Percentiles rank a stretch among this genome's conserved stretches.
Conservation (phyloP, 1,284 basidiomycete species). For the Papiliotrema nemorosa region DNA sequence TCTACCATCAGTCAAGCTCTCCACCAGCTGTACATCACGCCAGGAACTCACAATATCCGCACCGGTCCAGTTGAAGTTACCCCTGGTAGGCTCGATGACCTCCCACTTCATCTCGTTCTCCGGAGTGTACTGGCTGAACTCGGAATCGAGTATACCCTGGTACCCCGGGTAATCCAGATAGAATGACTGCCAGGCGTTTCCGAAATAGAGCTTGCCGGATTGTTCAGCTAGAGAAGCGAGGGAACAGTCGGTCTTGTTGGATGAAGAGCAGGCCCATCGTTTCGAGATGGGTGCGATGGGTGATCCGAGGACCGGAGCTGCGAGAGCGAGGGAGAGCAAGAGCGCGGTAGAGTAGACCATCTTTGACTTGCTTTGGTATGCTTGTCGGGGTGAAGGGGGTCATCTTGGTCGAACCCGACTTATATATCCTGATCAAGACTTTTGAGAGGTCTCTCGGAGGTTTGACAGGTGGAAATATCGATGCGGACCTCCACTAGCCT, state of each 20-base stretch:
- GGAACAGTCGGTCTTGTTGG: slow-evolving; percentile 5
- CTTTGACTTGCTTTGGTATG: too few species aligned
- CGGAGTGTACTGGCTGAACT: slow-evolving; percentile 34
- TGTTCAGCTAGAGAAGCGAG: slow-evolving; percentile 10
- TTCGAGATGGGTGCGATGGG: too few species aligned
- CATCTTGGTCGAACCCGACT: too few species aligned
- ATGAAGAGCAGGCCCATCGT: too few species aligned
- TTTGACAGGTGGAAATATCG: too few species aligned
- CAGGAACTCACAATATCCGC: slow-evolving; percentile 21
- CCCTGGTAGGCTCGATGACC: slow-evolving; percentile 26
- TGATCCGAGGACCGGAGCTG: too few species aligned
- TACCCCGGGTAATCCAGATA: slow-evolving; percentile 23
- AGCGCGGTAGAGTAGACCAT: too few species aligned
- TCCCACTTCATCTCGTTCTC: slow-evolving; percentile 42
- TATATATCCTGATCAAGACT: too few species aligned
- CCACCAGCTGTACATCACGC: neutral
- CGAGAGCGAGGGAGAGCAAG: too few species aligned
- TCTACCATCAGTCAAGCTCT: slow-evolving; percentile 9
- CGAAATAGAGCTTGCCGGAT: slow-evolving; percentile 24
- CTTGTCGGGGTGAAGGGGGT: too few species aligned
- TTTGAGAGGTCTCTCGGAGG: too few species aligned
- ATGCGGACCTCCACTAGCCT: too few species aligned
- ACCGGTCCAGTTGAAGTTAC: slow-evolving; percentile 35
- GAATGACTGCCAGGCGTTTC: slow-evolving; percentile 26
- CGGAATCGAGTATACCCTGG: slow-evolving; percentile 14